phyloP scores from a whole-genome alignment of 2,329 filamentous ascomycete genomes.

The Hypoxylon sp. region DNA sequence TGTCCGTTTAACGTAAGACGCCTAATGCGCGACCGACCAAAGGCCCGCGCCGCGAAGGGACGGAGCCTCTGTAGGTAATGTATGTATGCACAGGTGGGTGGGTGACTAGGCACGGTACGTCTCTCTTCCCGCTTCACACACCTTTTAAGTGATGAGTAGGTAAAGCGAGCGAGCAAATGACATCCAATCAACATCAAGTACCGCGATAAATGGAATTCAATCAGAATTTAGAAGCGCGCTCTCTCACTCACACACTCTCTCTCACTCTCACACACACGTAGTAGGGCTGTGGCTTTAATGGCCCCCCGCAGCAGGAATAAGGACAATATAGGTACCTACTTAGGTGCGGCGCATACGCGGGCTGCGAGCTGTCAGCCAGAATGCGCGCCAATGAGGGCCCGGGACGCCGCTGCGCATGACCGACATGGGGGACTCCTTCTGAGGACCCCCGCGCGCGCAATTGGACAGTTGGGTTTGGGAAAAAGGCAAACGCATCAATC shows the following conservation, averaged over 20 bases:
- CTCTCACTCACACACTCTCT: too few relatives aligned
- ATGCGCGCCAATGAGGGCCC: slow-evolving; percentile 34
- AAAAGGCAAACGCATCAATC: slow-evolving; percentile 21
- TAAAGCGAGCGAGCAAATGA: slow-evolving; percentile 6
- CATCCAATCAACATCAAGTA: slow-evolving; percentile 5
- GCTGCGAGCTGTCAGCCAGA: slow-evolving; percentile 22
- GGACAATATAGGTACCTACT: slow-evolving; percentile 3
- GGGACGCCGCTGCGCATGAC: slow-evolving; percentile 38
- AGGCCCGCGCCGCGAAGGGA: slow-evolving; percentile 25
- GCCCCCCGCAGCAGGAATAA: slow-evolving; percentile 27
- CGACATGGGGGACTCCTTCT: slow-evolving; percentile 22
- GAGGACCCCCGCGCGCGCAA: slow-evolving; percentile 19
- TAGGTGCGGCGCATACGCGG: slow-evolving; percentile 17
- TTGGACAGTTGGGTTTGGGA: slow-evolving; percentile 17
- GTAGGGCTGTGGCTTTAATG: slow-evolving; percentile 12
- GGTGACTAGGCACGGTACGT: too few relatives aligned
- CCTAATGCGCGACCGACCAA: slow-evolving; percentile 32
- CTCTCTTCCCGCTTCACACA: background rate
- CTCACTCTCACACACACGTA: background rate
- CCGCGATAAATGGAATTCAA: background rate
- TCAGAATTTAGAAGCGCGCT: background rate
- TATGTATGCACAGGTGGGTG: slow-evolving; percentile 1
- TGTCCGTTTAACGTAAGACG: slow-evolving; percentile 42
- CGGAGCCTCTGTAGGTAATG: background rate
- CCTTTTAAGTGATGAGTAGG: background rate